Base-by-base conservation (phyloP, 768 basidiomycete genomes). In the Suillus americanus region DNA sequence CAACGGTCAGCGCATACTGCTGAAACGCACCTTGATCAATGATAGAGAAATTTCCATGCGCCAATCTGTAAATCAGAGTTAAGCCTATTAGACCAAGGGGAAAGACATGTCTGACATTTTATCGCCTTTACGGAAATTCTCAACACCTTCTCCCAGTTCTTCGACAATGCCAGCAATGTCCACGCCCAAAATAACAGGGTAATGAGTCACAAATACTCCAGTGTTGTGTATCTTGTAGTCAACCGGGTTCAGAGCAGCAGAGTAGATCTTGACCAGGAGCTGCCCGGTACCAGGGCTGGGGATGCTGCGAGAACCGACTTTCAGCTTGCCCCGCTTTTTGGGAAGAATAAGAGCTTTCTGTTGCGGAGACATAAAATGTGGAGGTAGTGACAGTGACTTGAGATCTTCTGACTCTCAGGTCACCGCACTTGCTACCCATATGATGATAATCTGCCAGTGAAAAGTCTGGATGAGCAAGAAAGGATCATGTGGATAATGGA, bases 231-330 rank as follows among this genome's bases (percentile, higher is more conserved):
- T 73, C 68, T 76, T 76, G 12, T 79, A 85, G 71, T 79, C 82
- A 43, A 80, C 68, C 10, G 84, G 85, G 67, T 86, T 85, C 13
- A 86, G 75, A 1, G 76, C 80, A 6, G 73, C 68, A 0, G 80
- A 67, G 38, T 77, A 67, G 43, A 82, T 61, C 65, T 79, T 79
- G 63, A 84, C 74, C 56, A 85, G 72, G 14, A 85, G 63, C 66
- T 85, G 75, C 8, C 78, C 78, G 3, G 71, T 67, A 1, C 77
- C 76, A 0, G 82, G 81, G 38, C 65, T 73, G 5, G 75, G 75
- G 38, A 77, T 67, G 33, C 66, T 59, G 10, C 66, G 71, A 13
- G 73, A 65, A 3, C 64, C 65, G 41, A 83, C 59, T 18, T 68
- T 68, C 48, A 81, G 76, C 23, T 72, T 57, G 3, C 74, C 73